phyloP scores from a whole-genome alignment of 129 eudicot genomes.

The Centaurea solstitialis region DNA sequence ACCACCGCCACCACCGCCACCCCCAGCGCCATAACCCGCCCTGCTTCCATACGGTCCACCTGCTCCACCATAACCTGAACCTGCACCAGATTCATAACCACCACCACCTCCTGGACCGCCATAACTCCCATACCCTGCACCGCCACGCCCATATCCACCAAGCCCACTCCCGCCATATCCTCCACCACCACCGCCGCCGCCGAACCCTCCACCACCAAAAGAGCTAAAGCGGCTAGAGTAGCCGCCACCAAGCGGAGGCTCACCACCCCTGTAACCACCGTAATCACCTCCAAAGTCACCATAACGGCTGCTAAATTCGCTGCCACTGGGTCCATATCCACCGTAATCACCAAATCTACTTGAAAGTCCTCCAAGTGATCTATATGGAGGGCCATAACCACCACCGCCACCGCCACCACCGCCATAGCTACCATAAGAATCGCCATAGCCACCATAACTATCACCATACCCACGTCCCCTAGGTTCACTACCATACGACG shows the following conservation, averaged over 20 bases:
- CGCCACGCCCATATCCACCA: constrained; percentile 73
- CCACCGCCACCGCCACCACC: constrained; percentile 27
- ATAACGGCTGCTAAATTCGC: constrained; percentile 61
- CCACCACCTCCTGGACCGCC: constrained; percentile 62
- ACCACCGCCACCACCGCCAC: constrained; percentile 57
- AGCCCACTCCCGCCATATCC: constrained; percentile 52
- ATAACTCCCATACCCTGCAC: constrained; percentile 56
- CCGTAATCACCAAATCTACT: constrained; percentile 61
- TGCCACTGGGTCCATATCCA: constrained; percentile 52
- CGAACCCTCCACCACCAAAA: constrained; percentile 46
- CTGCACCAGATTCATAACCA: constrained; percentile 56
- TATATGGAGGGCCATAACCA: constrained; percentile 64
- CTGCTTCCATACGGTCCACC: constrained; percentile 59
- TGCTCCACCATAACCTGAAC: constrained; percentile 71
- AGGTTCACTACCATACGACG: constrained; percentile 79
- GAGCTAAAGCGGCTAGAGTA: constrained; percentile 77
- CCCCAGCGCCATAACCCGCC: constrained; percentile 60
- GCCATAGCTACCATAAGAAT: constrained; percentile 54
- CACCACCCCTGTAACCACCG: constrained; percentile 71
- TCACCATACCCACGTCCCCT: constrained; percentile 79
- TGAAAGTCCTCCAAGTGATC: constrained; percentile 47
- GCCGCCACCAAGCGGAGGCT: constrained; percentile 61
- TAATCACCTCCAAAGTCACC: constrained; percentile 57
- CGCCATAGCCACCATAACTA: constrained; percentile 56
- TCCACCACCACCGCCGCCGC: constrained; percentile 43